These are phyloP conservation scores for Eragrostis tef DNA, from an alignment of 202 grass and related monocot genomes.

Conservation along the genomic window DNA sequence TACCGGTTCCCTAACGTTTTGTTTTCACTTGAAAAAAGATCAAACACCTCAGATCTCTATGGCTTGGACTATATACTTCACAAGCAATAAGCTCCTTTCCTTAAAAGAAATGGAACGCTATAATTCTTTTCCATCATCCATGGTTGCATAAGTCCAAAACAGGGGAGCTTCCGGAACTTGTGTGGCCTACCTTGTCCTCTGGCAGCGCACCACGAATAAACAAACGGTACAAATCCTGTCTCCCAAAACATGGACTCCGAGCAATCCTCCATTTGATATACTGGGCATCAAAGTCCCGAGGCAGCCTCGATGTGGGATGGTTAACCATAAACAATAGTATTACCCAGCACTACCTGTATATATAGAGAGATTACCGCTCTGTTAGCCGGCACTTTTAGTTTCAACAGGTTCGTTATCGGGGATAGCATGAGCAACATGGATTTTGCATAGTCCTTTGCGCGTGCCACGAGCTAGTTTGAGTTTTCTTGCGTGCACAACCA, in stretches of 20 bases:
- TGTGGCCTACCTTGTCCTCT: neutral
- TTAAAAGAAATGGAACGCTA: no score
- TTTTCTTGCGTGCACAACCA: no score
- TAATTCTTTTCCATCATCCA: no score
- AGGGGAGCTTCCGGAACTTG: neutral
- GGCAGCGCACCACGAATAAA: no score
- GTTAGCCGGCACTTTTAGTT: neutral
- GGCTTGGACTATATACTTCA: no score
- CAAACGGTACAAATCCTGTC: neutral
- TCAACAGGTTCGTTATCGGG: neutral
- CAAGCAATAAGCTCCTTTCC: no score
- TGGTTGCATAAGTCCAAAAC: neutral
- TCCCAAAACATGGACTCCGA: neutral
- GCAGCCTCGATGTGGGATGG: neutral
- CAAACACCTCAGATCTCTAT: no score
- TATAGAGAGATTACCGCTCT: neutral
- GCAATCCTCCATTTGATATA: neutral
- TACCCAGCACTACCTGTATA: neutral
- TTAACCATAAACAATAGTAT: neutral
- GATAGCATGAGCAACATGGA: neutral
- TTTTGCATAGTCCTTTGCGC: no score
- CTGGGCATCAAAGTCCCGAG: constrained; percentile 28
- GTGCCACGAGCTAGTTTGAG: no score
- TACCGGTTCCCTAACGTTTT: no score
- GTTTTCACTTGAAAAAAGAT: no score